These are phyloP conservation scores for Austroboletus olivaceoglutinosus DNA, from an alignment of 1,284 basidiomycete species.

Conservation along the genomic window DNA sequence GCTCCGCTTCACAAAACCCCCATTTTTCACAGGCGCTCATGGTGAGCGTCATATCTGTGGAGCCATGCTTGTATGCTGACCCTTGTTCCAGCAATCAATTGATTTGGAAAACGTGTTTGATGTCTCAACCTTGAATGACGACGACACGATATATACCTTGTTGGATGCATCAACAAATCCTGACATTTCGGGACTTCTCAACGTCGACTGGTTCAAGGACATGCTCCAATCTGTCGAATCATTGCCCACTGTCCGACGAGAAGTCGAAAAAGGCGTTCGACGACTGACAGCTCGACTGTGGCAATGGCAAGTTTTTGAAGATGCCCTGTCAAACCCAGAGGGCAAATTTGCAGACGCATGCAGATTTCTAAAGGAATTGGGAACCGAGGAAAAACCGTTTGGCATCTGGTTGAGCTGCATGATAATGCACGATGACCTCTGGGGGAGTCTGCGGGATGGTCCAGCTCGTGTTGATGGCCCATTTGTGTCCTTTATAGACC, in stretches of 20 bases:
- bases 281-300: slow-evolving; percentile 49
- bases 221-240: slow-evolving; percentile 46
- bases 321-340: slow-evolving; percentile 54
- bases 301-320: slow-evolving; percentile 61
- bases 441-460: slow-evolving; percentile 24
- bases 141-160: slow-evolving; percentile 52
- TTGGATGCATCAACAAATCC: slow-evolving; percentile 61
- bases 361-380: slow-evolving; percentile 54
- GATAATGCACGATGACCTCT: slow-evolving; percentile 52
- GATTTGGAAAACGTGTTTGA: slow-evolving; percentile 57
- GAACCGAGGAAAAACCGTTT: slow-evolving; percentile 60
- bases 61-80: slow-evolving; percentile 5
- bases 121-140: slow-evolving; percentile 45
- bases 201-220: slow-evolving; percentile 29
- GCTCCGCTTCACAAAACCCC: slow-evolving; percentile 63
- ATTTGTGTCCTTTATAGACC: slow-evolving; percentile 21
- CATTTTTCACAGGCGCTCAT: slow-evolving; percentile 42
- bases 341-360: slow-evolving; percentile 47
- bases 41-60: slow-evolving; percentile 32
- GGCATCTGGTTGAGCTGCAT: slow-evolving; percentile 71
- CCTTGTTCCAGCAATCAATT: slow-evolving; percentile 46
- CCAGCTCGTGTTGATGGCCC: slow-evolving; percentile 5
- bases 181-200: slow-evolving; percentile 53
- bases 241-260: slow-evolving; percentile 38
- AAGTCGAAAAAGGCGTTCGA: slow-evolving; percentile 43